Base-by-base conservation (phyloP, 192 early-diverging fungal species). In the Rhizoclosmatium globosum region DNA sequence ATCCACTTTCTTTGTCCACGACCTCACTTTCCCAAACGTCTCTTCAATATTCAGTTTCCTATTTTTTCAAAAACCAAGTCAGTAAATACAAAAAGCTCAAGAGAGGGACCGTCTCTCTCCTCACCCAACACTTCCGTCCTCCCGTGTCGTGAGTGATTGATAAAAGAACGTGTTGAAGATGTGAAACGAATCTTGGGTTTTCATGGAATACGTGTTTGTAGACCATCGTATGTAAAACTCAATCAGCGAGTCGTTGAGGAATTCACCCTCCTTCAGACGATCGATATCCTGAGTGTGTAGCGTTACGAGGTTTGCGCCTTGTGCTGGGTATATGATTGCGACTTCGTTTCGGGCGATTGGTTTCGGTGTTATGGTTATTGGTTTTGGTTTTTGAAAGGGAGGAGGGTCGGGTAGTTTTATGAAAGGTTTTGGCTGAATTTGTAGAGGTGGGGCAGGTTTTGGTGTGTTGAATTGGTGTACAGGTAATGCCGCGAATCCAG, bases 111-210 rank as follows among this genome's bases (percentile, higher is more conserved):
- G 53, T 74, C 31, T 31, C 31, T 31, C 31, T 31, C 31, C 50
- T 59, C 45, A 48, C 65, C 59, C 70, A 64, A 75, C 72, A 66
- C 71, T 17, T 67, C 71, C 75, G 48, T 44, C 50, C 13, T 82
- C 85, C 31, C 31, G 31, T 11, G 84, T 67, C n/a, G 89, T 88
- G 9, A 97, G 7, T 19, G 60, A 87, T 60, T 92, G 85, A 78
- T 91, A 95, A 75, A 97, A 97, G 78, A 96, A 97, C 2, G 91
- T 88, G 79, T 93, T 95, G 87, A 94, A 97, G 39, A 95, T 87
- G 76, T 94, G 91, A 45, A 93, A 88, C 45, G 38, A 6, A 78
- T 92, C 71, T 48, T 23, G 42, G n/a, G 15, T n/a, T 58, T 79
- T 77, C 41, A 45, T 45, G n/a, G n/a, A n/a, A 42, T 81, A 66